These are phyloP conservation scores for Barbarea vulgaris DNA, from an alignment of 345 rosid genomes.

Conservation along the genomic window DNA sequence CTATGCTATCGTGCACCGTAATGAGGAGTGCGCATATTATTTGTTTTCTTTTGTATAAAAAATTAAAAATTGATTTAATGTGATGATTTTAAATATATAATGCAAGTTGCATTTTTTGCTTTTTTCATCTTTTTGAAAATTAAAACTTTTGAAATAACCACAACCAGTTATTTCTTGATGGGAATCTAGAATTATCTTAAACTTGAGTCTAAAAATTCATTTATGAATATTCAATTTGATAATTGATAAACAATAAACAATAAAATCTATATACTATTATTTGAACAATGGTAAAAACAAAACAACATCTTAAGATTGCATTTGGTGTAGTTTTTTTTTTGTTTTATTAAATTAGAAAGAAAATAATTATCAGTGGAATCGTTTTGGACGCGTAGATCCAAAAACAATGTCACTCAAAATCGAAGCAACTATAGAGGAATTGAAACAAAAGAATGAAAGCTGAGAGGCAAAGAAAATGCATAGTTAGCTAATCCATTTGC, in stretches of 20 bases:
- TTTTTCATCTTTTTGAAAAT: neutral
- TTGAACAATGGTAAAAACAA: no score
- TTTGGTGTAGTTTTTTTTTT: no score
- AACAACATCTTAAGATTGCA: no score
- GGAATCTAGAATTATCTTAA: neutral
- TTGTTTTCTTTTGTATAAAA: neutral
- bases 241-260: neutral
- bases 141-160: neutral
- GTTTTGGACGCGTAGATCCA: no score
- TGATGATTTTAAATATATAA: neutral
- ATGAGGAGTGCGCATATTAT: conserved; percentile 33
- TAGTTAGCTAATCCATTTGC: no score
- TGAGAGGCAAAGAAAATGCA: no score
- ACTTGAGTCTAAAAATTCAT: neutral
- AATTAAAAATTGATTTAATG: neutral
- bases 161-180: neutral
- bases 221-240: neutral
- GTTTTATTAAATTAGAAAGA: no score
- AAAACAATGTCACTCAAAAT: no score
- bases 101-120: conserved; percentile 25
- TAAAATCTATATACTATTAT: no score
- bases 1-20: conserved; percentile 39
- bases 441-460: no score
- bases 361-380: no score
- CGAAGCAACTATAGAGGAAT: no score